phyloP scores from a whole-genome alignment of 2,329 filamentous ascomycete species.

The Nemania bipapillata region DNA sequence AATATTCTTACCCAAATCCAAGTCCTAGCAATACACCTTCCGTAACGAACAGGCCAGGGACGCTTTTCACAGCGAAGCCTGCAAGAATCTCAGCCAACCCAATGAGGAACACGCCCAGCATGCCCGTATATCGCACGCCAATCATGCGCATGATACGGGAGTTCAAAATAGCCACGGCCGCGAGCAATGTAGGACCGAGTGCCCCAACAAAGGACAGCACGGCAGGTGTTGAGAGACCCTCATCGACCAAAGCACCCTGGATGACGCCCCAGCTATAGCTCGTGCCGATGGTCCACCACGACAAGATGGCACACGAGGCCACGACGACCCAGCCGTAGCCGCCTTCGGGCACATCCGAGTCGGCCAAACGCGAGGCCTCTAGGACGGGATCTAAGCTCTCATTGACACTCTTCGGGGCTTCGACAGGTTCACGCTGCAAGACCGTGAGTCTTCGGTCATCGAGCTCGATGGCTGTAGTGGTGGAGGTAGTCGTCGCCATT shows the following conservation, averaged over 20 bases:
- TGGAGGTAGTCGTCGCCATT: constrained; percentile 37
- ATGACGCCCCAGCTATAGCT: constrained; percentile 39
- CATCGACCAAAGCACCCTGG: constrained; percentile 36
- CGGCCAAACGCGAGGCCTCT: constrained; percentile 39
- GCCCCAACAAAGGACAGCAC: constrained; percentile 39
- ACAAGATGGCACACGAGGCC: constrained; percentile 31
- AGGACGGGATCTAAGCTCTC: constrained; percentile 34
- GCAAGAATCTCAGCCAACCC: constrained; percentile 39
- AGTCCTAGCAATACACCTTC: constrained; percentile 36
- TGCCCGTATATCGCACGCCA: constrained; percentile 35
- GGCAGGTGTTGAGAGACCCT: constrained; percentile 33
- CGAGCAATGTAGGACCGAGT: constrained; percentile 34
- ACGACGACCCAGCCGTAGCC: constrained; percentile 43
- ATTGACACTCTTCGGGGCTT: constrained; percentile 15
- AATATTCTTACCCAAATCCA: constrained; percentile 36
- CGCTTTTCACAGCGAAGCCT: constrained; percentile 52
- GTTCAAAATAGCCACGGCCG: constrained; percentile 34
- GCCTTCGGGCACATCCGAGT: constrained; percentile 40
- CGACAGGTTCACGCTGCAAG: constrained; percentile 33
- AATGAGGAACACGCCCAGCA: constrained; percentile 33
- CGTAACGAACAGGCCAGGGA: constrained; percentile 53
- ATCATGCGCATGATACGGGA: constrained; percentile 36
- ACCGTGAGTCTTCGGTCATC: not conserved
- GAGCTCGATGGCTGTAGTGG: constrained; percentile 36
- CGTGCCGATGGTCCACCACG: constrained; percentile 42